A percentile compares a stretch with the other conserved stretches of the same genome.
Evolutionary conservation across 2,329 filamentous ascomycete species (phyloP).

Genomic region (Sarocladium brachiariae): DNA sequence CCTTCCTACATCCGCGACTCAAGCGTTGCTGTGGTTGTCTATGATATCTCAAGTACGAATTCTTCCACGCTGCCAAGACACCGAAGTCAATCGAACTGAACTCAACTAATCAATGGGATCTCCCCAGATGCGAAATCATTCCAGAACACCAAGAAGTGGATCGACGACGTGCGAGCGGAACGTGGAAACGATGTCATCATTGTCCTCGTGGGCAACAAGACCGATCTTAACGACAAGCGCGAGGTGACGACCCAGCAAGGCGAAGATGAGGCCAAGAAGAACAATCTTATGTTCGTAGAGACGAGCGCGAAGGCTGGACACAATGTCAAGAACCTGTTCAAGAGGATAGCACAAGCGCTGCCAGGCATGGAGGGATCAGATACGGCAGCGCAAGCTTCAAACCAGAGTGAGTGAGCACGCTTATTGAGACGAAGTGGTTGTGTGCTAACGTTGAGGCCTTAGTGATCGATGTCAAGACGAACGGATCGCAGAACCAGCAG

Average conservation of each 20-base stretch:
- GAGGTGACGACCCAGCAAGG: constrained; percentile 95
- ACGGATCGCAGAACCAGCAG: constrained; percentile 60
- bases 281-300: constrained; percentile 98
- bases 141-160: constrained; percentile 99
- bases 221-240: constrained; percentile 94
- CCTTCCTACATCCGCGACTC: constrained; percentile 98
- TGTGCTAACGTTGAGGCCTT: constrained; percentile 8
- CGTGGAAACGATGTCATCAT: constrained; percentile 98
- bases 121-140: constrained; percentile 80
- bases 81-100: too few species aligned
- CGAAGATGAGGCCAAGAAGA: constrained; percentile 96
- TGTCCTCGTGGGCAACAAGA: constrained; percentile 98
- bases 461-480: constrained; percentile 95
- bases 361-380: constrained; percentile 95
- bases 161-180: constrained; percentile 94
- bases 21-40: constrained; percentile 95
- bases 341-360: constrained; percentile 94
- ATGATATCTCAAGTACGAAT: constrained; percentile 80
- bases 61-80: constrained; percentile 15
- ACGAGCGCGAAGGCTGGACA: constrained; percentile 96
- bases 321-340: constrained; percentile 96
- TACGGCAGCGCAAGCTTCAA: constrained; percentile 62
- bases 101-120: not conserved
- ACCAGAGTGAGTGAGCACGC: constrained; percentile 61
- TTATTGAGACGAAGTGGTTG: not conserved